A percentile compares a stretch with the other conserved stretches of the same genome.
These are phyloP conservation scores for Gossypioides kirkii DNA, from an alignment of 345 rosid genomes.

Conservation along the genomic window DNA sequence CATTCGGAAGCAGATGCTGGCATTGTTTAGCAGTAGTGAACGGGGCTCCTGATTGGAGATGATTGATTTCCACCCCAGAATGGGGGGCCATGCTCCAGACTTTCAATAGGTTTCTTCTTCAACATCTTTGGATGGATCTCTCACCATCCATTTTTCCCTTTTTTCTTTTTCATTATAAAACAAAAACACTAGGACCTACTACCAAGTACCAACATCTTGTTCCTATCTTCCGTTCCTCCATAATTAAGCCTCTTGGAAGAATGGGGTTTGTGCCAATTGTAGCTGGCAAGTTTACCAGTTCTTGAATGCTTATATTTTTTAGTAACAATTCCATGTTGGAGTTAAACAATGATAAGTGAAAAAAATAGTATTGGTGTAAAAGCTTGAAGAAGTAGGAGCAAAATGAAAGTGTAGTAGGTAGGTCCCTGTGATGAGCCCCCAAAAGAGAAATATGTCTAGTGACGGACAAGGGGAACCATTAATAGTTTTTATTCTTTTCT, in stretches of 20 bases:
- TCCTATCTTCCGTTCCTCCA: background rate
- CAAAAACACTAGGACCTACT: conserved; percentile 25
- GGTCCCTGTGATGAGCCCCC: conserved; percentile 4
- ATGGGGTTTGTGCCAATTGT: background rate
- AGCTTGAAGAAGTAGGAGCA: background rate
- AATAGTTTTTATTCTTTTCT: background rate
- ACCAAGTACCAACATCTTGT: conserved; percentile 12
- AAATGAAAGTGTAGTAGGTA: background rate
- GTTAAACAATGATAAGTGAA: too few relatives aligned
- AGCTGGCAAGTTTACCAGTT: background rate
- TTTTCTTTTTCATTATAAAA: conserved; percentile 7
- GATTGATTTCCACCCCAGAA: background rate
- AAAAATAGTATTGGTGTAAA: background rate
- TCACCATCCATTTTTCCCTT: background rate
- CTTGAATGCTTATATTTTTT: too few relatives aligned
- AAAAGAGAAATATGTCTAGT: background rate
- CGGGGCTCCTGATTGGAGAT: background rate
- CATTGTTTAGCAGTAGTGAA: background rate
- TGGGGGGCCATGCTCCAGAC: background rate
- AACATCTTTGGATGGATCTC: background rate
- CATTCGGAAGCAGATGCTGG: background rate
- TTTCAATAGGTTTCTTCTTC: background rate
- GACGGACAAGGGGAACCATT: conserved; percentile 1
- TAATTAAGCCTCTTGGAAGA: background rate
- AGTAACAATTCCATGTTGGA: background rate